Conservation (phyloP, 2,329 filamentous ascomycete species). For the Thielaviopsis musarum region DNA sequence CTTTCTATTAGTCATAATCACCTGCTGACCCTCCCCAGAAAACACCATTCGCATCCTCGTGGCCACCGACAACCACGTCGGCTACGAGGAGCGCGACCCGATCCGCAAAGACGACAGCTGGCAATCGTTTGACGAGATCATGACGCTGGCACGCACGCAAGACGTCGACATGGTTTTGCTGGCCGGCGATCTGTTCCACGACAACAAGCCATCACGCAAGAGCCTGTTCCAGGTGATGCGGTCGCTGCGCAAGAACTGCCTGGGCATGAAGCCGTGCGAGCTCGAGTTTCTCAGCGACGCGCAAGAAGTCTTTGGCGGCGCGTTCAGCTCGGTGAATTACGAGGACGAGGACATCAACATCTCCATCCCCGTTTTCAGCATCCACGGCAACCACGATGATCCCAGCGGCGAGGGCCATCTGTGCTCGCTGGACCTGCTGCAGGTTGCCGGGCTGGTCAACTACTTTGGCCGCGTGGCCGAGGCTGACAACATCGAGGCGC, state of each 20-base stretch:
- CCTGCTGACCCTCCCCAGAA: slow-evolving; percentile 22
- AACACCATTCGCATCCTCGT: slow-evolving; percentile 92
- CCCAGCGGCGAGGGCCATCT: slow-evolving; percentile 90
- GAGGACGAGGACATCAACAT: slow-evolving; percentile 95
- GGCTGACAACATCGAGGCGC: slow-evolving; percentile 82
- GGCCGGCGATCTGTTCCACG: slow-evolving; percentile 89
- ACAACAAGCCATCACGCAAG: slow-evolving; percentile 92
- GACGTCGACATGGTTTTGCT: slow-evolving; percentile 97
- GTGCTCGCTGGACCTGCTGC: slow-evolving; percentile 78
- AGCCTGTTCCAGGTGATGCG: slow-evolving; percentile 97
- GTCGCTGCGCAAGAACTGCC: slow-evolving; percentile 78
- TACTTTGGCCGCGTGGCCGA: slow-evolving; percentile 89
- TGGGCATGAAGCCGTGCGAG: slow-evolving; percentile 89
- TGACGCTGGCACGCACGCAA: slow-evolving; percentile 68
- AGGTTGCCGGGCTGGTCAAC: slow-evolving; percentile 82
- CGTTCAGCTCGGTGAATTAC: slow-evolving; percentile 92
- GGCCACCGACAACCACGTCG: slow-evolving; percentile 94
- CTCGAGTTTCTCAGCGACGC: slow-evolving; percentile 89
- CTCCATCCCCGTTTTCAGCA: slow-evolving; percentile 92
- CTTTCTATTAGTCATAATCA: background rate
- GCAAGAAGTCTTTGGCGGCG: slow-evolving; percentile 73
- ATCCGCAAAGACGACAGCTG: slow-evolving; percentile 95
- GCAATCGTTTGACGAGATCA: slow-evolving; percentile 88
- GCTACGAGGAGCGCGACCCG: slow-evolving; percentile 82
- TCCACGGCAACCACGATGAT: slow-evolving; percentile 96